Base-by-base conservation (phyloP, 1,284 basidiomycete species). In the Gastroboletus turbinatus region DNA sequence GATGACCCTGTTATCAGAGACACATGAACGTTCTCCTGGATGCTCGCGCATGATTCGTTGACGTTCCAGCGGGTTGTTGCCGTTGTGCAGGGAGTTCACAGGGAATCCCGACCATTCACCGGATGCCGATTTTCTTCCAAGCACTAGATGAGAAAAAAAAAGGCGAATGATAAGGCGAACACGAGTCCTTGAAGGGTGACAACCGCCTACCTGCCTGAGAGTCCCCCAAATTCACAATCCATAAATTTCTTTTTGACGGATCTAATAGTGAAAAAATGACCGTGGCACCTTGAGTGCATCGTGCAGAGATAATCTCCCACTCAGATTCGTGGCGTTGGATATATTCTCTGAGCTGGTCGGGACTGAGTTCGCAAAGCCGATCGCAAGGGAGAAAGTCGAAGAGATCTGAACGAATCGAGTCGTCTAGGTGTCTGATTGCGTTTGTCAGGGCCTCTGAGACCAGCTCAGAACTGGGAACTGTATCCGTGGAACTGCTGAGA, bases 201-300 rank as follows among this genome's bases (percentile, higher is more conserved):
- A 40, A 46, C 35, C 48, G 30, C 73, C 46, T 62, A 85, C 85
- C 81, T 69, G 85, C 85, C 64, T 80, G 78, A 62, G 83, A 84
- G 67, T 88, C 82, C 16, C 85, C 85, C 33, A 88, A 72, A 67
- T 83, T 86, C n/a, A 79, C 82, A 38, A 87, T 73, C 85, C 85
- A 88, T 13, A 88, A 59, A 59, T 83, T 78, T 49, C 71, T 74
- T 49, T 70, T 75, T 11, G 64, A 59, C 5, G 83, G 80, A 67
- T 87, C 83, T 36, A 79, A 68, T 36, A 88, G 67, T 21, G 83
- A 75, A 40, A 87, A 65, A 33, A 88, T 72, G 23, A 80, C 80
- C 1, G 87, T 88, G n/a, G 78, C 76, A 29, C 87, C 87, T 42
- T 84, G 78, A 59, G 85, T 80, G 65, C 82, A 83, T 30, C 78